These are phyloP conservation scores for Neurospora tetraspora DNA, from an alignment of 495 filamentous ascomycete genomes.

Conservation along the genomic window DNA sequence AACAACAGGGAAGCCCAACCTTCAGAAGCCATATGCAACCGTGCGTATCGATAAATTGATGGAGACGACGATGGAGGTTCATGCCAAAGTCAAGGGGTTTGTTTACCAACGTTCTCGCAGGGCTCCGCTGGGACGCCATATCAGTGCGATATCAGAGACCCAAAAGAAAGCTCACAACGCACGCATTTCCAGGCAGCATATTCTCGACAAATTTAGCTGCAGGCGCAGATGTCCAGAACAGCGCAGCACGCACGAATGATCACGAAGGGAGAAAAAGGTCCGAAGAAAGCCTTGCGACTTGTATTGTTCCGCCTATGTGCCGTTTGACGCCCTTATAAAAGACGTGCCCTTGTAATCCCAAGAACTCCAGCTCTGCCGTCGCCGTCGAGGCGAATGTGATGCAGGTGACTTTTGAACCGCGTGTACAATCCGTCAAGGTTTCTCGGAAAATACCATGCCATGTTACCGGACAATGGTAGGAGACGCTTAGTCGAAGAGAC, in stretches of 20 bases:
- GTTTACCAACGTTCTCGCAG: not conserved
- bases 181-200: not conserved
- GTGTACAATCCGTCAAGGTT: conserved; percentile 10
- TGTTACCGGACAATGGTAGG: not conserved
- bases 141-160: not conserved
- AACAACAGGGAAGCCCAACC: not conserved
- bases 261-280: conserved; percentile 3
- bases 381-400: conserved; percentile 1
- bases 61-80: not conserved
- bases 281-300: conserved; percentile 16
- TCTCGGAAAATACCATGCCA: conserved; percentile 16
- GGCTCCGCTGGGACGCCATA: not conserved
- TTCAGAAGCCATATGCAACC: not conserved
- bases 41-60: not conserved
- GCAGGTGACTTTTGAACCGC: conserved; percentile 6
- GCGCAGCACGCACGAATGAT: not conserved
- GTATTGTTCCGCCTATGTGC: conserved; percentile 17
- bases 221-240: not conserved
- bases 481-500: conserved; percentile 86
- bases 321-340: not conserved
- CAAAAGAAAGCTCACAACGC: not conserved
- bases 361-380: conserved; percentile 10
- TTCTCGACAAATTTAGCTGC: not conserved
- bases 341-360: conserved; percentile 8
- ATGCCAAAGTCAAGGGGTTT: not conserved